Base-by-base conservation (phyloP, 306 rosid genomes). In the Fagus sylvatica region DNA sequence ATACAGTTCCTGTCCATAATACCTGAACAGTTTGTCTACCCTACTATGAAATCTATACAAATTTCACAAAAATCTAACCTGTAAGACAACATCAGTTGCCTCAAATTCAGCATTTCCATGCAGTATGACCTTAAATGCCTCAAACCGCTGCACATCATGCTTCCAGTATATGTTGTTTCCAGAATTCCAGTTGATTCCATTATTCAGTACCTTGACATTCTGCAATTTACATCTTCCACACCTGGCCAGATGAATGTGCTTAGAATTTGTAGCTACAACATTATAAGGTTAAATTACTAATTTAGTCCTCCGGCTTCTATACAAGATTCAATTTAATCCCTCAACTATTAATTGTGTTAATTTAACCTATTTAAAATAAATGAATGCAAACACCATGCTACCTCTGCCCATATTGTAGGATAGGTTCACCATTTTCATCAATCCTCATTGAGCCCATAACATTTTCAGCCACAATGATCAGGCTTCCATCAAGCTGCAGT, bases 31-130 rank as follows among this genome's bases (percentile, higher is more conserved):
- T 71, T 48, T 73, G 65, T 53, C 70, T 51, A 72, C 40, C 80
- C 71, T 78, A 71, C 69, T 60, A 64, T 74, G 74, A 81, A 53
- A 83, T 79, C 77, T 59, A 56, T 46, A 49, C 51, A 10, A 42
- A 41, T 74, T 8, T 46, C 77, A 72, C n/a, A 51, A 76, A 40
- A 79, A 81, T 48, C 80, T 72, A 79, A 95, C 98, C 99, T 91
- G 87, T 78, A 95, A 74, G 79, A 86, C 83, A 72, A 91, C 97
- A 81, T 89, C 86, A 66, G 80, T 79, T 71, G 98, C 98, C 82
- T 93, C 94, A 84, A 95, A 93, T 80, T 93, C 99, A 84, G 98
- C 98, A 91, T 93, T 95, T 78, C 98, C 99, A 76, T 88, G 96
- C 80, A 93, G 89, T 74, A 88, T 71, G 56, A 93, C 81, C 86